Conservation (phyloP, 2,329 filamentous ascomycete species). For the Arthrobotrys iridis region DNA sequence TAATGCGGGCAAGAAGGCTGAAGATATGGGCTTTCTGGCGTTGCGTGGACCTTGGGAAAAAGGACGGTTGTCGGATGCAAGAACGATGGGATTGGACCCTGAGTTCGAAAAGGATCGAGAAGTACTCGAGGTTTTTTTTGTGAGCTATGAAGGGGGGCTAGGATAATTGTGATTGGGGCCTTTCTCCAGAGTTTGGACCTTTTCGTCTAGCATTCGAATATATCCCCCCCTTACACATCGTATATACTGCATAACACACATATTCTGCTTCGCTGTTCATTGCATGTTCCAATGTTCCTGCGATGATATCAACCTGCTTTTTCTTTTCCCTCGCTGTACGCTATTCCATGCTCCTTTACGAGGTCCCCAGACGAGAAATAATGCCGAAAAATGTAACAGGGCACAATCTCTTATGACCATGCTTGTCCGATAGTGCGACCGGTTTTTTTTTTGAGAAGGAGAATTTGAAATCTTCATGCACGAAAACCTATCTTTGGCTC, state of each 20-base stretch:
- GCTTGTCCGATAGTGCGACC: not conserved
- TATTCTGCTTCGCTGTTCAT: not conserved
- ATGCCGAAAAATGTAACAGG: not conserved
- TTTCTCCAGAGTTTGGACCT: constrained; percentile 30
- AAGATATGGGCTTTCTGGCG: not conserved
- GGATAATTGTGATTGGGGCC: not conserved
- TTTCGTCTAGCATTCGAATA: not conserved
- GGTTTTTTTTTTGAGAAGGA: not conserved
- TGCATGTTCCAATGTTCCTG: not conserved
- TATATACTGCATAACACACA: not conserved
- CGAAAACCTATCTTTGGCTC: not conserved
- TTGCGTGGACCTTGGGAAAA: not conserved
- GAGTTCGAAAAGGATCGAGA: too few relatives aligned
- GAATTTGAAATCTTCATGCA: constrained; percentile 39
- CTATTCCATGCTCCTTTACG: not conserved
- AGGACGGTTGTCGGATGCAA: constrained; percentile 1
- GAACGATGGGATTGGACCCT: constrained; percentile 26
- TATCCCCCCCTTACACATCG: too few relatives aligned
- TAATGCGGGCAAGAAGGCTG: constrained; percentile 29
- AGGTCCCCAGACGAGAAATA: not conserved
- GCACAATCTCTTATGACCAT: not conserved
- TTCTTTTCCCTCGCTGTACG: not conserved
- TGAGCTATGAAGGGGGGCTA: not conserved
- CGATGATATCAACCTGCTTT: constrained; percentile 44
- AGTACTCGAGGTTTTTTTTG: not conserved